These are phyloP conservation scores for Sphaerobolus stellatus DNA, from an alignment of 1,284 basidiomycete genomes.

Conservation along the genomic window DNA sequence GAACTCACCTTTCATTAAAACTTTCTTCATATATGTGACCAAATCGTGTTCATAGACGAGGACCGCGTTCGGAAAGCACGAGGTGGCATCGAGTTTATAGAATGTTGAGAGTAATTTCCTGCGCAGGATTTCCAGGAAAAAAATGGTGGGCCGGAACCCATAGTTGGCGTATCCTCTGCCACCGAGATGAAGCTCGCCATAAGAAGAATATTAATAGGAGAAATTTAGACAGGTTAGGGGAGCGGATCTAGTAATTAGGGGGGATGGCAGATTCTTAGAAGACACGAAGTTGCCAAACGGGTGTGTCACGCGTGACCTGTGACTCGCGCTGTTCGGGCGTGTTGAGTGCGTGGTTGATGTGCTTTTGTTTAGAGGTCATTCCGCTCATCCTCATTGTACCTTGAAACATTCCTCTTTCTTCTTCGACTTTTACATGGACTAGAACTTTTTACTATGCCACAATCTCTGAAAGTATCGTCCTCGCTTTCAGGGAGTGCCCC, in stretches of 20 bases:
- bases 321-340: slow-evolving; percentile 10
- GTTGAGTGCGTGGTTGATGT: slow-evolving; percentile 10
- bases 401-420: background rate
- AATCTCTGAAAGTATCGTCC: slow-evolving; percentile 3
- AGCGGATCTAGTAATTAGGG: background rate
- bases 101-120: too few species aligned
- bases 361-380: slow-evolving; percentile 1
- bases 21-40: too few species aligned
- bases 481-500: background rate
- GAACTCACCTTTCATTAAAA: too few species aligned
- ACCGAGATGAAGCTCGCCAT: too few species aligned
- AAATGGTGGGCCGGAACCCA: too few species aligned
- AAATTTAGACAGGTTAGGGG: too few species aligned
- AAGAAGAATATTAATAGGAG: background rate
- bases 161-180: too few species aligned
- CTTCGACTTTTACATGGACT: slow-evolving; percentile 1
- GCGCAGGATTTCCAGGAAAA: too few species aligned
- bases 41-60: too few species aligned
- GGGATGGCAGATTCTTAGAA: too few species aligned
- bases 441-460: slow-evolving; percentile 1
- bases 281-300: background rate
- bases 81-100: too few species aligned
- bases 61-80: too few species aligned
- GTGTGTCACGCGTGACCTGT: slow-evolving; percentile 2
- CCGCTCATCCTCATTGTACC: background rate